Evolutionary conservation across 1,284 basidiomycete genomes (phyloP).

Genomic region (Apiotrichum domesticum): DNA sequence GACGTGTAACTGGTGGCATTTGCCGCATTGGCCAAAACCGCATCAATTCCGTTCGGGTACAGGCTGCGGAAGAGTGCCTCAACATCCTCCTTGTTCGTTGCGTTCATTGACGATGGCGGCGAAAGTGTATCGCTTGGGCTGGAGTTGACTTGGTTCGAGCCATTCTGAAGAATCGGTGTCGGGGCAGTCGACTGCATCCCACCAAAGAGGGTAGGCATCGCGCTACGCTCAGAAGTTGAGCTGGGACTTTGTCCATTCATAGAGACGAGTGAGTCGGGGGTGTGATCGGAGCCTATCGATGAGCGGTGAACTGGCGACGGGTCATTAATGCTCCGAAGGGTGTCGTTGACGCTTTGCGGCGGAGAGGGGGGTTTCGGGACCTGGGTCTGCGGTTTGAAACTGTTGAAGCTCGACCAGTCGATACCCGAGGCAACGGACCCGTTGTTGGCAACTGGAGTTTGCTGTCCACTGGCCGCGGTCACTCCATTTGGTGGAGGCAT

Average conservation of each 20-base stretch:
- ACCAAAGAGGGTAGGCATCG: conserved; percentile 16
- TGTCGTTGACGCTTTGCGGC: conserved; percentile 31
- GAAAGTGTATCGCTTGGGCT: conserved; percentile 10
- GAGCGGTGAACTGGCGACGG: conserved; percentile 18
- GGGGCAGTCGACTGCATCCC: background rate
- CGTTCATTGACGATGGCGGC: conserved; percentile 10
- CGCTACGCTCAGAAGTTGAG: conserved; percentile 4
- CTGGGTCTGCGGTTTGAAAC: conserved; percentile 12
- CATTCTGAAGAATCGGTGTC: background rate
- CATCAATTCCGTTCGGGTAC: conserved; percentile 31
- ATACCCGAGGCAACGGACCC: conserved; percentile 4
- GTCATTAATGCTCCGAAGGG: conserved; percentile 32
- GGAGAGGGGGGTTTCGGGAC: conserved; percentile 37
- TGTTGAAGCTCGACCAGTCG: conserved; percentile 17
- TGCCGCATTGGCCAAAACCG: conserved; percentile 5
- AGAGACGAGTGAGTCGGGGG: conserved; percentile 33
- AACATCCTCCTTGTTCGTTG: conserved; percentile 26
- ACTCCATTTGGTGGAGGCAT: conserved; percentile 29
- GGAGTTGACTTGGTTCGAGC: background rate
- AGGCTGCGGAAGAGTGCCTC: conserved; percentile 42
- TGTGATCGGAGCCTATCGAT: conserved; percentile 17
- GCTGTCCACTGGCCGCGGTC: conserved; percentile 9
- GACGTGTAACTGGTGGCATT: conserved; percentile 1
- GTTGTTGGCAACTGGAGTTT: conserved; percentile 4
- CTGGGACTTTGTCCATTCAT: conserved; percentile 15